Evolutionary conservation across 495 filamentous ascomycete species (phyloP).

Genomic region (Daldinia loculata): DNA sequence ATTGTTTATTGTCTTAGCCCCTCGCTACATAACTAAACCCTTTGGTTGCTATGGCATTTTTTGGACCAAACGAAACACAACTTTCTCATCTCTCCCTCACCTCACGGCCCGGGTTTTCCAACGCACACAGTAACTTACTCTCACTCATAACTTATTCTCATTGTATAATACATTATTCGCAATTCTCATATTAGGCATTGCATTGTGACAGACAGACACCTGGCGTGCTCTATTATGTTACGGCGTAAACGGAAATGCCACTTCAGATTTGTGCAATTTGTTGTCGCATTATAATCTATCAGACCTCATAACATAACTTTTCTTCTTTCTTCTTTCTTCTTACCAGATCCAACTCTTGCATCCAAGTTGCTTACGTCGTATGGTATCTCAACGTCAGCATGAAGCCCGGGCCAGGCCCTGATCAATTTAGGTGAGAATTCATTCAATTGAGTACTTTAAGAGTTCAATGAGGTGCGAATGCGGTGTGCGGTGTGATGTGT

Average conservation of each 20-base stretch:
- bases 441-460: slow-evolving; percentile 5
- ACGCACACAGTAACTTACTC: not conserved
- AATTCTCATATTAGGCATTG: not conserved
- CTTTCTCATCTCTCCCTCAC: slow-evolving; percentile 17
- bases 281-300: slow-evolving; percentile 29
- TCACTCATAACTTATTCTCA: not conserved
- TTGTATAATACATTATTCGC: not conserved
- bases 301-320: slow-evolving; percentile 19
- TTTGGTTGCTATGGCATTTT: slow-evolving; percentile 39
- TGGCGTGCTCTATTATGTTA: slow-evolving; percentile 33
- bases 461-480: slow-evolving; percentile 18
- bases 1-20: slow-evolving; percentile 43
- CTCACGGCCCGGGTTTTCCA: slow-evolving; percentile 7
- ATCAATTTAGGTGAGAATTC: slow-evolving; percentile 38
- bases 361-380: slow-evolving; percentile 31
- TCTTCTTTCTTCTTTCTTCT: not conserved
- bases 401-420: slow-evolving; percentile 37
- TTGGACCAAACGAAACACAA: slow-evolving; percentile 10
- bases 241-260: slow-evolving; percentile 40
- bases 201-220: slow-evolving; percentile 1
- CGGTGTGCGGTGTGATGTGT: slow-evolving; percentile 15
- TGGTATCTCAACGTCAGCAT: slow-evolving; percentile 38
- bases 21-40: slow-evolving; percentile 3
- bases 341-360: slow-evolving; percentile 15
- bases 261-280: slow-evolving; percentile 22